phyloP scores from a whole-genome alignment of 139 green algal genomes.

The Tetradesmus obliquus region DNA sequence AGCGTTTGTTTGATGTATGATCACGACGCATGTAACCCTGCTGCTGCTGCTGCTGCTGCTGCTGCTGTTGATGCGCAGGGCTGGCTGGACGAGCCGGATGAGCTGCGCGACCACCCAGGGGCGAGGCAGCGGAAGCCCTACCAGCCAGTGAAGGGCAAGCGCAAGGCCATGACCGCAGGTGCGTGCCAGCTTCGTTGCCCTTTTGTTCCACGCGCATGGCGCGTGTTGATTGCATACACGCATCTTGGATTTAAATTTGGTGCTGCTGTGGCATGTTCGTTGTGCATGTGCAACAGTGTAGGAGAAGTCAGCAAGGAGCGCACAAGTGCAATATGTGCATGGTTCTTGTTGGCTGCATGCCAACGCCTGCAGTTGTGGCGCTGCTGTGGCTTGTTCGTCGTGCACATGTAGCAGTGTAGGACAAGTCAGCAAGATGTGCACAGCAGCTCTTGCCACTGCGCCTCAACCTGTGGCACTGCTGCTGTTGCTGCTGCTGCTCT shows the following conservation, averaged over 20 bases:
- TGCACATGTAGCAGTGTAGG: no score
- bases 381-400: no score
- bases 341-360: no score
- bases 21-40: neutral
- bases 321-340: neutral
- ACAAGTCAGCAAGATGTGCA: no score
- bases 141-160: constrained; percentile 21
- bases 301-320: neutral
- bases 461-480: neutral
- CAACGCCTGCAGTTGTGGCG: no score
- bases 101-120: constrained; percentile 50
- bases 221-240: neutral
- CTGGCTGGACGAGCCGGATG: constrained; percentile 57
- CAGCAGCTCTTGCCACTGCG: no score
- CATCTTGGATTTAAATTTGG: neutral
- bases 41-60: neutral
- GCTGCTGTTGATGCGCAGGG: neutral
- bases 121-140: constrained; percentile 27
- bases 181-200: neutral
- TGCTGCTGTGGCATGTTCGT: neutral
- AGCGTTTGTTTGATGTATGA: neutral
- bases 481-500: neutral
- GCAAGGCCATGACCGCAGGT: constrained; percentile 40
- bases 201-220: no score
- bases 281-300: neutral